Evolutionary conservation across 805 yeast species (phyloP).

Genomic region (Wickerhamomyces ciferrii): DNA sequence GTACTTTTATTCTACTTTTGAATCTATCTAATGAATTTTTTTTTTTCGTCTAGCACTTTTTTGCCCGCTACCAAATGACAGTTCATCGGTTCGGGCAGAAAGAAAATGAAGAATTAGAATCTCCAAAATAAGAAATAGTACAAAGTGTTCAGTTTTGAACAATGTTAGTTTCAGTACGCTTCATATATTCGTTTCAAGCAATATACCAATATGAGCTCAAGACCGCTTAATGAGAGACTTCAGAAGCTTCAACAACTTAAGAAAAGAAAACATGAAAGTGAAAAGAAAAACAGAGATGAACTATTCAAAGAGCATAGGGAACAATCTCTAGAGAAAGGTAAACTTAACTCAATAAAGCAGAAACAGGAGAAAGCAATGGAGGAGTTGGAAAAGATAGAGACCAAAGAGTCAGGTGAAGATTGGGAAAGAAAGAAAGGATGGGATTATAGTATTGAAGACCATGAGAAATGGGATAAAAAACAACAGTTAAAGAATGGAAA

Average conservation of each 20-base stretch:
- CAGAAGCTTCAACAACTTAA: slow-evolving; percentile 24
- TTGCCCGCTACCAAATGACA: background rate
- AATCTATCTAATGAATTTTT: background rate
- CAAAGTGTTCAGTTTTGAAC: no score
- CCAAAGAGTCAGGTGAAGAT: slow-evolving; percentile 31
- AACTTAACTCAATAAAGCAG: slow-evolving; percentile 23
- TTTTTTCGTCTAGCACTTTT: background rate
- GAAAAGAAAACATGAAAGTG: slow-evolving; percentile 22
- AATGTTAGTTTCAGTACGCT: no score
- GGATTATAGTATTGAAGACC: slow-evolving; percentile 60
- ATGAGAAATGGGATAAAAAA: slow-evolving; percentile 55
- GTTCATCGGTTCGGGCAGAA: background rate
- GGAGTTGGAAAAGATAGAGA: slow-evolving; percentile 27
- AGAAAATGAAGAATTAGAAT: no score
- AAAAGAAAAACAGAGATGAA: slow-evolving; percentile 29
- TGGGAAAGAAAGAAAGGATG: slow-evolving; percentile 38
- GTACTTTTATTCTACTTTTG: background rate
- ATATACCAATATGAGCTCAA: slow-evolving; percentile 1
- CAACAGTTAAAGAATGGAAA: slow-evolving; percentile 22
- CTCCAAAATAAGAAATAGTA: no score
- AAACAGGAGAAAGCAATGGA: slow-evolving; percentile 31
- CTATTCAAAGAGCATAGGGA: slow-evolving; percentile 28
- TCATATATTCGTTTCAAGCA: no score
- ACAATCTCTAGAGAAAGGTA: slow-evolving; percentile 17
- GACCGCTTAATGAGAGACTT: slow-evolving; percentile 7